Percentiles rank a stretch among this genome's conserved stretches.
These are phyloP conservation scores for Solanum tarapatanum DNA, from an alignment of 257 asterid species.

Conservation along the genomic window DNA sequence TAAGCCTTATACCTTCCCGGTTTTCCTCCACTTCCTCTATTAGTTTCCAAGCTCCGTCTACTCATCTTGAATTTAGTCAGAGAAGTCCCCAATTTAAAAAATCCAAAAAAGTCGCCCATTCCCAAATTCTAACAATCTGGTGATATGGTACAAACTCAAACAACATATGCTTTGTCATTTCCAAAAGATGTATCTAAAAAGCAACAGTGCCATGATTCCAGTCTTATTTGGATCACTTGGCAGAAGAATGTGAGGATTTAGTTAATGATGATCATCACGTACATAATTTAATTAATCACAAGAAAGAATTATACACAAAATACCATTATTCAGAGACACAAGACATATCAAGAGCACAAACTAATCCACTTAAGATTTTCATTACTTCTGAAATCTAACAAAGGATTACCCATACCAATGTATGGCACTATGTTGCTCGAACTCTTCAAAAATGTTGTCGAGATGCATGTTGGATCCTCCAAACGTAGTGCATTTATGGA, in stretches of 20 bases:
- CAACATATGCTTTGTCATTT: neutral
- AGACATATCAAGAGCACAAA: neutral
- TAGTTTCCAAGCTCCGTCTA: neutral
- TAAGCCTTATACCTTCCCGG: neutral
- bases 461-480: too few relatives aligned
- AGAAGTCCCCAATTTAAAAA: neutral
- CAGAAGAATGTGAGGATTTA: neutral
- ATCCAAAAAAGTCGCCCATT: neutral
- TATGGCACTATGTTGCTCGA: neutral
- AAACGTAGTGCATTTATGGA: too few relatives aligned
- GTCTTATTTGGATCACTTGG: neutral
- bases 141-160: neutral
- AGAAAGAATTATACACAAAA: neutral
- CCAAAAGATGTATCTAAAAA: neutral
- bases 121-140: neutral
- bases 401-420: neutral
- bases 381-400: neutral
- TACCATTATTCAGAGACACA: neutral
- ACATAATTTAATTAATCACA: neutral
- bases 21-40: neutral
- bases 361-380: neutral
- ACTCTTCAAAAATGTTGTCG: too few relatives aligned
- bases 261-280: neutral
- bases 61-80: neutral
- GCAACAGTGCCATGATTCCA: neutral